Percentiles rank a stretch among this genome's conserved stretches.
Conservation (phyloP, 306 rosid genomes). For the Medicago ruthenica region DNA sequence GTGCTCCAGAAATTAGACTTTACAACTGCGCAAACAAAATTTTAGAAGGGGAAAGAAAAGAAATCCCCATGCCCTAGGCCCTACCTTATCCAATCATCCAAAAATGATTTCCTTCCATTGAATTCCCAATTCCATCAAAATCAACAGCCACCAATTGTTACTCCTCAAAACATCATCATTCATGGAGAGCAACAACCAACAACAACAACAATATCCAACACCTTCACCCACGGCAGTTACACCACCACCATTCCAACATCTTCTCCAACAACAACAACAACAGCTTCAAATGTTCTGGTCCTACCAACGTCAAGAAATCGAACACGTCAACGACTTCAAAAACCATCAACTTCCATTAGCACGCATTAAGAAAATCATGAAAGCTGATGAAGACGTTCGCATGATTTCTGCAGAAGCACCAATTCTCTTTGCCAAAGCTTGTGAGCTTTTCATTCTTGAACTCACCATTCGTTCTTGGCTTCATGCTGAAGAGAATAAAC, state of each 20-base stretch:
- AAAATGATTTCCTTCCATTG: slow-evolving; percentile 16
- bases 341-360: slow-evolving; percentile 98
- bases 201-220: slow-evolving; percentile 50
- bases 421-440: slow-evolving; percentile 88
- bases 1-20: no score
- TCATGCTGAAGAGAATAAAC: slow-evolving; percentile 98
- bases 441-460: slow-evolving; percentile 99
- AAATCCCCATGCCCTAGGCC: slow-evolving; percentile 19
- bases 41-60: background rate
- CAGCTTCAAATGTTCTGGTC: slow-evolving; percentile 98
- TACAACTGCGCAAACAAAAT: no score
- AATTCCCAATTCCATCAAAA: slow-evolving; percentile 30
- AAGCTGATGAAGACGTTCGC: slow-evolving; percentile 98
- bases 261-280: slow-evolving; percentile 89
- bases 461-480: slow-evolving; percentile 98
- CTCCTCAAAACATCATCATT: background rate
- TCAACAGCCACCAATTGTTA: background rate
- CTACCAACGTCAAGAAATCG: slow-evolving; percentile 89
- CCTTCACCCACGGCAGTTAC: slow-evolving; percentile 33
- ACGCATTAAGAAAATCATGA: slow-evolving; percentile 99
- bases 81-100: slow-evolving; percentile 34
- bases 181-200: slow-evolving; percentile 60
- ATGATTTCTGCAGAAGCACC: slow-evolving; percentile 99
- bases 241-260: slow-evolving; percentile 78
- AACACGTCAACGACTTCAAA: slow-evolving; percentile 91